Percentiles rank a stretch among this genome's conserved stretches.
phyloP scores from a whole-genome alignment of 257 asterid species.

The Ehretia macrophylla region DNA sequence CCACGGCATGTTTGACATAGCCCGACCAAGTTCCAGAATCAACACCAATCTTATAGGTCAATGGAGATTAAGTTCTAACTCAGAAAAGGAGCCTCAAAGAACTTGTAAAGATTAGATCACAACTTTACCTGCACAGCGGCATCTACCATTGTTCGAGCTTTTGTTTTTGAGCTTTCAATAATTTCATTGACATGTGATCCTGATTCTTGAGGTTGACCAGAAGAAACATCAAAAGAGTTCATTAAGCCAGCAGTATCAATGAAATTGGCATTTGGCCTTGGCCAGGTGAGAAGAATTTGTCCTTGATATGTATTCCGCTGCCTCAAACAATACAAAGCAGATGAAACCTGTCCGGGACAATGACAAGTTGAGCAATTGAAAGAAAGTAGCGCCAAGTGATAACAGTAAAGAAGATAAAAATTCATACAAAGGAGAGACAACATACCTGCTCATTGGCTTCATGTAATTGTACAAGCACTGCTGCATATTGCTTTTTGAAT shows the following conservation, averaged over 20 bases:
- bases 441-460: slow-evolving; percentile 80
- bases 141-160: slow-evolving; percentile 82
- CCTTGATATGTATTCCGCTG: slow-evolving; percentile 75
- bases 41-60: too few species aligned
- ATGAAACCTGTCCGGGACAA: slow-evolving; percentile 50
- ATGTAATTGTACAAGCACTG: slow-evolving; percentile 59
- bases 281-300: slow-evolving; percentile 37
- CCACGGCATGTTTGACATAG: background rate
- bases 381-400: background rate
- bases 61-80: background rate
- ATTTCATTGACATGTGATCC: slow-evolving; percentile 68
- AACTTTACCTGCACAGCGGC: slow-evolving; percentile 76
- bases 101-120: background rate
- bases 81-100: background rate
- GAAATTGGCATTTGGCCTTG: slow-evolving; percentile 35
- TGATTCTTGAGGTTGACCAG: slow-evolving; percentile 48
- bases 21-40: background rate
- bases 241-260: slow-evolving; percentile 35
- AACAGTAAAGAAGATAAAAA: background rate
- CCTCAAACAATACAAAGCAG: slow-evolving; percentile 62
- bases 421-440: slow-evolving; percentile 11
- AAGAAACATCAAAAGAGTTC: slow-evolving; percentile 38
- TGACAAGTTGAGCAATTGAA: background rate
- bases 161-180: slow-evolving; percentile 65
- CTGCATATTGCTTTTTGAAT: slow-evolving; percentile 88